Conservation (phyloP, 2,329 filamentous ascomycete genomes). For the Dactylellina cionopaga region DNA sequence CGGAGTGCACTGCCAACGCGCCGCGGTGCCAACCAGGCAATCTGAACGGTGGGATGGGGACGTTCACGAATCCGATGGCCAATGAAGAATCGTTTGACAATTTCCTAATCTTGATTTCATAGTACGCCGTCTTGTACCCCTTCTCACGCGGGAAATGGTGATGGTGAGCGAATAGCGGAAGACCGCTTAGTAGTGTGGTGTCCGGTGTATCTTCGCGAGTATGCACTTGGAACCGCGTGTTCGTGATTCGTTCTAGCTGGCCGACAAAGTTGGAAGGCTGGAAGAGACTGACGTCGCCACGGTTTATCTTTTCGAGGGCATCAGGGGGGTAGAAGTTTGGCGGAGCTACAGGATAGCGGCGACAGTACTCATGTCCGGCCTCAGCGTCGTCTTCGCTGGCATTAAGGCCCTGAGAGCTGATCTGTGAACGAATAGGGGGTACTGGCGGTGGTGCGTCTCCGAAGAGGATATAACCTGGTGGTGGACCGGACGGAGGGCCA, state of each 20-base stretch:
- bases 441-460: constrained; percentile 27
- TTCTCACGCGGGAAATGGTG: constrained; percentile 68
- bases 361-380: constrained; percentile 74
- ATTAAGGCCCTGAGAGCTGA: constrained; percentile 63
- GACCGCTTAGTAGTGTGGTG: constrained; percentile 72
- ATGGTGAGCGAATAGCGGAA: constrained; percentile 73
- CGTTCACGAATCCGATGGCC: constrained; percentile 75
- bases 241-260: constrained; percentile 62
- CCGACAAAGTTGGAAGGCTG: constrained; percentile 66
- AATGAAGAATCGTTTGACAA: constrained; percentile 66
- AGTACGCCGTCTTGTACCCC: constrained; percentile 72
- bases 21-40: constrained; percentile 84
- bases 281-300: constrained; percentile 68
- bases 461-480: constrained; percentile 48
- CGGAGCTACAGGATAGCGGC: constrained; percentile 68
- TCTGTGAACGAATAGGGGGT: constrained; percentile 34
- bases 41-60: constrained; percentile 80
- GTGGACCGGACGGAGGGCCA: constrained; percentile 29
- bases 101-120: constrained; percentile 71
- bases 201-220: constrained; percentile 62
- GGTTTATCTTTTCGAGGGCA: constrained; percentile 64
- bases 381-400: constrained; percentile 72
- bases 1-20: constrained; percentile 78
- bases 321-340: constrained; percentile 66
- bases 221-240: constrained; percentile 62